Conservation (phyloP, 257 asterid species). For the Nicotiana attenuata region DNA sequence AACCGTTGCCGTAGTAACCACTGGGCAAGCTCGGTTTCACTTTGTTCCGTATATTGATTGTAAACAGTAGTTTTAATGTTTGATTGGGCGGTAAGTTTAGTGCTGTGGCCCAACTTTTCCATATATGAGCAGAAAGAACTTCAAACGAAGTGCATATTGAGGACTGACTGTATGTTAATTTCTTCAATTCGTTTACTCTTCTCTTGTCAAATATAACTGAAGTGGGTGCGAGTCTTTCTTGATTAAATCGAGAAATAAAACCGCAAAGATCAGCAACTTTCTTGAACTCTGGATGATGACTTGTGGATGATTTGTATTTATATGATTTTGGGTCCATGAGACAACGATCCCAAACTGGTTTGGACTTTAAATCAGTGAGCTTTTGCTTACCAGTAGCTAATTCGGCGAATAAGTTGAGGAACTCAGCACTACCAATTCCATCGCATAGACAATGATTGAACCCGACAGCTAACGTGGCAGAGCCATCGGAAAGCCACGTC, state of each 20-base stretch:
- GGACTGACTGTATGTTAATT: background rate
- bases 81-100: slow-evolving; percentile 43
- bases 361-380: slow-evolving; percentile 17
- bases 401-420: slow-evolving; percentile 57
- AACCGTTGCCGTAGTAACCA: slow-evolving; percentile 66
- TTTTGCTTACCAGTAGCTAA: slow-evolving; percentile 26
- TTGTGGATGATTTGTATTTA: background rate
- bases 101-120: slow-evolving; percentile 68
- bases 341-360: slow-evolving; percentile 48
- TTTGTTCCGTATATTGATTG: slow-evolving; percentile 46
- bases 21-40: slow-evolving; percentile 49
- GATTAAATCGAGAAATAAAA: slow-evolving; percentile 27
- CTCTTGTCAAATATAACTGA: slow-evolving; percentile 25
- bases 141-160: slow-evolving; percentile 49
- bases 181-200: slow-evolving; percentile 39
- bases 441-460: slow-evolving; percentile 60
- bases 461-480: slow-evolving; percentile 50
- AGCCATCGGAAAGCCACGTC: slow-evolving; percentile 62
- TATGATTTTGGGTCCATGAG: slow-evolving; percentile 23
- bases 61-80: slow-evolving; percentile 42
- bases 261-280: slow-evolving; percentile 40
- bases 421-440: slow-evolving; percentile 56
- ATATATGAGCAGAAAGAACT: slow-evolving; percentile 55
- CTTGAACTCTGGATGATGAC: slow-evolving; percentile 47
- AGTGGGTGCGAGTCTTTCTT: slow-evolving; percentile 45